Percentiles rank a stretch among this genome's conserved stretches.
phyloP scores from a whole-genome alignment of 148 eudicot genomes.

The Oxyria digyna region DNA sequence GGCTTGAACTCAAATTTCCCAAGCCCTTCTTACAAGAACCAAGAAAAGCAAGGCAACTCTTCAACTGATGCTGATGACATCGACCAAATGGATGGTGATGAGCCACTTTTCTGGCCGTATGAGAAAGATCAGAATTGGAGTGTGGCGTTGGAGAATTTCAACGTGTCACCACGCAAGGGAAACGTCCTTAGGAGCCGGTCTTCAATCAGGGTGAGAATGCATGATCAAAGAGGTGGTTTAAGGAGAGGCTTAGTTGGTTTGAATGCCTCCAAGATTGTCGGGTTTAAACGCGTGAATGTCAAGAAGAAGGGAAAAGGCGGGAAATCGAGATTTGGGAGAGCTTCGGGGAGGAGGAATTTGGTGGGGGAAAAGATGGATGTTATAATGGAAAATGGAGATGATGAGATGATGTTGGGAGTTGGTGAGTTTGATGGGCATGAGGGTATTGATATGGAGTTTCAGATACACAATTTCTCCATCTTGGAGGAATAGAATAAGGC shows the following conservation, averaged over 20 bases:
- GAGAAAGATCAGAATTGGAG: conserved; percentile 27
- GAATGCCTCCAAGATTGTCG: conserved; percentile 28
- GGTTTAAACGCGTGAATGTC: conserved; percentile 23
- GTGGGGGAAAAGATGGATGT: conserved; percentile 8
- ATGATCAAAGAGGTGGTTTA: background rate
- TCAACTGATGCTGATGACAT: background rate
- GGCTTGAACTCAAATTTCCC: conserved; percentile 1
- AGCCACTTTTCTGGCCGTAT: conserved; percentile 48
- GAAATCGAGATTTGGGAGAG: conserved; percentile 10
- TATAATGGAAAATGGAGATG: background rate
- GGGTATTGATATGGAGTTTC: conserved; percentile 35
- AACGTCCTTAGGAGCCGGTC: conserved; percentile 5
- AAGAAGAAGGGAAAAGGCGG: conserved; percentile 15
- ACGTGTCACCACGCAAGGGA: conserved; percentile 36
- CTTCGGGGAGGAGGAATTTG: too few species aligned
- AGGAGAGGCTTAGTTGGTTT: conserved; percentile 22
- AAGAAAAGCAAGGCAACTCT: background rate
- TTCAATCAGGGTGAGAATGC: conserved; percentile 10
- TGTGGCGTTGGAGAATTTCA: conserved; percentile 8
- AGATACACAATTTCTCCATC: conserved; percentile 9
- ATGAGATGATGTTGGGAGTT: conserved; percentile 35
- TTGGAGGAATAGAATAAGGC: background rate
- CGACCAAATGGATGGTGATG: conserved; percentile 16
- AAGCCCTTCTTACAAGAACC: conserved; percentile 5
- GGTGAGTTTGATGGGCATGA: conserved; percentile 58